These are phyloP conservation scores for Penicillium sp. DNA, from an alignment of 2,329 filamentous ascomycete genomes.

Conservation along the genomic window DNA sequence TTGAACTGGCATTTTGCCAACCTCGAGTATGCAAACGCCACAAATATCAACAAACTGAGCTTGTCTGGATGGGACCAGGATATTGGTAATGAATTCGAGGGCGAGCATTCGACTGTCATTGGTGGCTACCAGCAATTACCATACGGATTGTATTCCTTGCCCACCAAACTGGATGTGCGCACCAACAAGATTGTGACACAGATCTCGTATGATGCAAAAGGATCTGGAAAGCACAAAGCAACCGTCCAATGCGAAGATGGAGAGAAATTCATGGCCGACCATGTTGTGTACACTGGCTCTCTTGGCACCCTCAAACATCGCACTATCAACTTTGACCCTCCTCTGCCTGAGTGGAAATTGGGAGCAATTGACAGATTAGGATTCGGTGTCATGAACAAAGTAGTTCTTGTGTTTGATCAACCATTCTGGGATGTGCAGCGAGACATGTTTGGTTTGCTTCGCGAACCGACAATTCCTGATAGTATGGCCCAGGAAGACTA, in stretches of 20 bases:
- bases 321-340: conserved; percentile 79
- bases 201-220: conserved; percentile 61
- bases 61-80: conserved; percentile 95
- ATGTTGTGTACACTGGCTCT: conserved; percentile 84
- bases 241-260: conserved; percentile 76
- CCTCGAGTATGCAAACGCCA: conserved; percentile 94
- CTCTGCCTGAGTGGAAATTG: conserved; percentile 82
- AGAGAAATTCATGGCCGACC: conserved; percentile 74
- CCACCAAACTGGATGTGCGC: conserved; percentile 72
- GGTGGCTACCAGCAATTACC: conserved; percentile 93
- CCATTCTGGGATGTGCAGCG: conserved; percentile 87
- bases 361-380: conserved; percentile 79
- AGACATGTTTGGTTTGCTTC: conserved; percentile 86
- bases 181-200: conserved; percentile 70
- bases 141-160: conserved; percentile 77
- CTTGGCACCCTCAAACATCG: conserved; percentile 85
- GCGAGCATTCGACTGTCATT: conserved; percentile 86
- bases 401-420: conserved; percentile 82
- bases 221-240: conserved; percentile 47
- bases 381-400: conserved; percentile 93
- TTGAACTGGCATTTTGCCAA: conserved; percentile 99
- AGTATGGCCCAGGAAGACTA: conserved; percentile 82
- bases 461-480: conserved; percentile 65
- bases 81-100: conserved; percentile 95
- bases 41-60: conserved; percentile 80